A percentile compares a stretch with the other conserved stretches of the same genome.
Evolutionary conservation across 208 protist genomes (phyloP).

Genomic region (Leishmania mexicana): DNA sequence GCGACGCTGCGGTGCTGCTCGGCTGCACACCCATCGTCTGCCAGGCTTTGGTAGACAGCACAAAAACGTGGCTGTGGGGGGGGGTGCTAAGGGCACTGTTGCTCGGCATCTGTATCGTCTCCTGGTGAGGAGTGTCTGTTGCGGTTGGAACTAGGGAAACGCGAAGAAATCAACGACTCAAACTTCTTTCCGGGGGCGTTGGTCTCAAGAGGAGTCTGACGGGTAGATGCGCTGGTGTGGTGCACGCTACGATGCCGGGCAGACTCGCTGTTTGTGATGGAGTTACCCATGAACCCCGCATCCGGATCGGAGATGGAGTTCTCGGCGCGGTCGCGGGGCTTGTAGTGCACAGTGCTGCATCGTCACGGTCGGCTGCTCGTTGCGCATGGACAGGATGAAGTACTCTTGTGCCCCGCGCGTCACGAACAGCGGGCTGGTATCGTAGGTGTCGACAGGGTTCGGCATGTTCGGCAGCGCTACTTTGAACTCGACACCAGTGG

Average conservation of each 20-base stretch:
- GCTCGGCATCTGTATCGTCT: slow-evolving; percentile 10
- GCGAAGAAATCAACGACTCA: slow-evolving; percentile 22
- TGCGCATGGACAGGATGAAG: slow-evolving; percentile 52
- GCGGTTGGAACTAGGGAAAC: slow-evolving; percentile 25
- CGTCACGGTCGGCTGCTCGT: slow-evolving; percentile 53
- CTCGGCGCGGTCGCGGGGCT: slow-evolving; percentile 37
- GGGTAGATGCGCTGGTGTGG: slow-evolving; percentile 19
- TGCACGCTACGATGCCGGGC: slow-evolving; percentile 15
- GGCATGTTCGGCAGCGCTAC: slow-evolving; percentile 78
- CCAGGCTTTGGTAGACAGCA: slow-evolving; percentile 28
- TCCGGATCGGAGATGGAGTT: slow-evolving; percentile 47
- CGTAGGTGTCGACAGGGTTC: slow-evolving; percentile 65
- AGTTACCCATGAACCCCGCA: slow-evolving; percentile 29
- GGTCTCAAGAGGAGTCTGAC: slow-evolving; percentile 42
- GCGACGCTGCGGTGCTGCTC: not conserved
- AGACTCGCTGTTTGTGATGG: slow-evolving; percentile 29
- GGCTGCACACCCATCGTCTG: slow-evolving; percentile 2
- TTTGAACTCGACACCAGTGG: slow-evolving; percentile 49
- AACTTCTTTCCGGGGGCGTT: slow-evolving; percentile 1
- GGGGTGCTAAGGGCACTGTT: slow-evolving; percentile 10
- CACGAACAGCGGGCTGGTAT: slow-evolving; percentile 58
- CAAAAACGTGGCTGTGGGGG: slow-evolving; percentile 21
- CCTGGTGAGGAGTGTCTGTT: slow-evolving; percentile 19
- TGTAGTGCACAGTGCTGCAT: slow-evolving; percentile 85
- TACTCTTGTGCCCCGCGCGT: slow-evolving; percentile 73